Conservation (phyloP, 371 early-diverging fungal genomes). For the Mucor circinelloides region DNA sequence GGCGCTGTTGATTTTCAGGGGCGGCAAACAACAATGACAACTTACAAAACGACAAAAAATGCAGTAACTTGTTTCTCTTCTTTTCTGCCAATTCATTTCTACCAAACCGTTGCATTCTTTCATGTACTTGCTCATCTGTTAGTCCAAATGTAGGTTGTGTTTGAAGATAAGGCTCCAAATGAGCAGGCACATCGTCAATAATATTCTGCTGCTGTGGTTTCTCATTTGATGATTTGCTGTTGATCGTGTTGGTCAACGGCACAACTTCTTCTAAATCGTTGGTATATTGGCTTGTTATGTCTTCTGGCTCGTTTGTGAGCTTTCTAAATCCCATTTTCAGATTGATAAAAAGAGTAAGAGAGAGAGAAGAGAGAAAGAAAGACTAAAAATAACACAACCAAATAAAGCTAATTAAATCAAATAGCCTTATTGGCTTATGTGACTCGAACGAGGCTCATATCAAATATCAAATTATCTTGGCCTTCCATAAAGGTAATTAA, state of each 20-base stretch:
- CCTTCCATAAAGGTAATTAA: too few relatives aligned
- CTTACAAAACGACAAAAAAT: conserved; percentile 79
- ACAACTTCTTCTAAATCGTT: conserved; percentile 25
- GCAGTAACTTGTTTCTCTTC: conserved; percentile 79
- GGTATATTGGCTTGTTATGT: conserved; percentile 18
- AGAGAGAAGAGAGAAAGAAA: background rate
- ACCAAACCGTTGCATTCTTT: conserved; percentile 65
- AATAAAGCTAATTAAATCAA: conserved; percentile 5
- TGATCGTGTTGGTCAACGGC: conserved; percentile 18
- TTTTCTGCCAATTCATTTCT: conserved; percentile 76
- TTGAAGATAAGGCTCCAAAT: conserved; percentile 70
- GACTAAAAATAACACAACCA: background rate
- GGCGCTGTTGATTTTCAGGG: background rate
- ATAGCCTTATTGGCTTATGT: conserved; percentile 10
- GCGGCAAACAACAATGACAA: background rate
- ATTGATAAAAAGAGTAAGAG: background rate
- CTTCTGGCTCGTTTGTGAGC: conserved; percentile 15
- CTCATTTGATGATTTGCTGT: background rate
- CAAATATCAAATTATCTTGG: too few relatives aligned
- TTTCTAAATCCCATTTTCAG: conserved; percentile 23
- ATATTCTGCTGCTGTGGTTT: conserved; percentile 11
- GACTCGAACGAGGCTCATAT: conserved; percentile 15
- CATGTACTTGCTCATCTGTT: conserved; percentile 54
- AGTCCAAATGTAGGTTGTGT: conserved; percentile 70
- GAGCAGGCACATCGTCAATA: conserved; percentile 64